Base-by-base conservation (phyloP, 805 yeast genomes). In the Ogataea naganishii region DNA sequence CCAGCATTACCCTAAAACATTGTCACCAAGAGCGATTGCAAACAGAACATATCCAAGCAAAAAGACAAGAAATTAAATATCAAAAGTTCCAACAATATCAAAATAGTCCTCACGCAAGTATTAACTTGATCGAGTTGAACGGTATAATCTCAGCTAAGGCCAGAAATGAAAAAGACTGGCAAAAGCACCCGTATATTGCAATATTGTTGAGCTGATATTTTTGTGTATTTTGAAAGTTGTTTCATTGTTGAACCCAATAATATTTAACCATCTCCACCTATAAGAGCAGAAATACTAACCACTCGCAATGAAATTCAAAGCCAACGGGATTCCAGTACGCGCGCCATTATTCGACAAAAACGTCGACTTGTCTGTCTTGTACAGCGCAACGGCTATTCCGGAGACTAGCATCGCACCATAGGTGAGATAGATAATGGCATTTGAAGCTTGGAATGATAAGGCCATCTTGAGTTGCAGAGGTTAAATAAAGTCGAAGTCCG, bases 271-370 rank as follows among this genome's bases (percentile, higher is more conserved):
- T 17, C 23, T 24, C 26, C 25, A 21, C 21, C 18, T 9, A n/a
- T 19, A 14, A 14, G 8, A 10, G 20, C 31, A 30, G 23, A 20
- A 12, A 50, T 54, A 78, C 82, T 61, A 64, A 71, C 94, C 94
- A 41, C 94, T 77, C 29, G 96, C 96, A 32, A 88, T 74, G 51
- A 88, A 88, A 53, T 88, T 88, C 36, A 88, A 63, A 2, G 95
- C 81, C 43, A 88, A 60, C 1, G 95, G 95, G 11, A 84, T 20
- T 17, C 85, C 94, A 25, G 65, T 65, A 44, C 82, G 88, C 1
- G 95, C 75, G 9, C 92, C 79, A 56, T 86, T 83, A 3, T 88
- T 77, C 2, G 86, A 67, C 32, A 86, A 56, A 47, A 82, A 88
- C 5, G 75, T 67, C 23, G 66, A 62, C 25, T 62, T 59, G 24